Percentiles rank a stretch among this genome's conserved stretches.
Evolutionary conservation across 2,329 filamentous ascomycete species (phyloP).

Genomic region (Aureobasidium pullulans): DNA sequence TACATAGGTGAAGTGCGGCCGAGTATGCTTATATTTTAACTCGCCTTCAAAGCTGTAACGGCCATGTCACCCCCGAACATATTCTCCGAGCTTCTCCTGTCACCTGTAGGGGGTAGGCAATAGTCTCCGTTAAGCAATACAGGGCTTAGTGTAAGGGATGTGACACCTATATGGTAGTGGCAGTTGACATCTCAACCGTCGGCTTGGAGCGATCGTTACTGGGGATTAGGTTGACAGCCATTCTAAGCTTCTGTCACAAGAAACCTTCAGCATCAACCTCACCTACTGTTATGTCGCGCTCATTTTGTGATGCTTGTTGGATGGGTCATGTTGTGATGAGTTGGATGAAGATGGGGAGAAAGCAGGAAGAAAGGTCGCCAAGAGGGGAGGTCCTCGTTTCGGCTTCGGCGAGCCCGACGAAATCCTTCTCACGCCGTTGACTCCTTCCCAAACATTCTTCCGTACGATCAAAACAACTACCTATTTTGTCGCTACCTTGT

Average conservation of each 20-base stretch:
- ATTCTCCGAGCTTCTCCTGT: slow-evolving; percentile 2
- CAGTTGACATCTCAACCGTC: slow-evolving; percentile 9
- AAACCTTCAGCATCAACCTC: no score
- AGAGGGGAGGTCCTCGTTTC: not conserved
- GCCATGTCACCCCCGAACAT: not conserved
- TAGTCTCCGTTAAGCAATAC: not conserved
- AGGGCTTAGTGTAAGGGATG: not conserved
- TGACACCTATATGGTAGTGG: not conserved
- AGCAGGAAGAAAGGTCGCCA: not conserved
- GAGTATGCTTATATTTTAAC: slow-evolving; percentile 11
- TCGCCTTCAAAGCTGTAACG: not conserved
- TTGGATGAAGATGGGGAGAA: not conserved
- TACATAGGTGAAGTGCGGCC: not conserved
- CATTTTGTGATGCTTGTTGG: not conserved
- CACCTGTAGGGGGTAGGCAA: not conserved
- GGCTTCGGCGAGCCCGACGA: not conserved
- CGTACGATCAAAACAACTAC: no score
- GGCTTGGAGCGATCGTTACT: not conserved
- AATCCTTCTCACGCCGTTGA: not conserved
- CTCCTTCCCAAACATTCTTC: not conserved
- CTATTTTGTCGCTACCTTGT: no score
- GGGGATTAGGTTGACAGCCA: not conserved
- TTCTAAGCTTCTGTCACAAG: not conserved
- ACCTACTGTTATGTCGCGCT: not conserved
- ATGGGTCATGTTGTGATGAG: not conserved